phyloP scores from a whole-genome alignment of 495 filamentous ascomycete species.

The Thozetella sp. region DNA sequence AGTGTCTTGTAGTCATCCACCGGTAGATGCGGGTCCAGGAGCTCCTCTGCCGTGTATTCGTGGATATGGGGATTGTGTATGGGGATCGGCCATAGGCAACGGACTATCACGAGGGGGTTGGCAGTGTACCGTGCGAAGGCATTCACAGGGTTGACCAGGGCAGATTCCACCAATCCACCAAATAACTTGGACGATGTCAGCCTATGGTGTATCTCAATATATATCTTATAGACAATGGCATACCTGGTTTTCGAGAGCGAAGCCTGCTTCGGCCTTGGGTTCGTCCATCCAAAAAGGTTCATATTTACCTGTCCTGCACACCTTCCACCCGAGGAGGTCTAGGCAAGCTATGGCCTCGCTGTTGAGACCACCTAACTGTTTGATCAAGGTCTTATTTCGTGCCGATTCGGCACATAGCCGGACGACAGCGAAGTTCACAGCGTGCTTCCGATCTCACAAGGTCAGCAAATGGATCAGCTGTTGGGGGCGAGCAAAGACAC shows the following conservation, averaged over 20 bases:
- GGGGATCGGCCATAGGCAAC: not conserved
- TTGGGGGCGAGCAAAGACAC: not conserved
- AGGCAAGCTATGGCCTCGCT: too few species aligned
- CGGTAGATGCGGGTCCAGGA: constrained; percentile 4
- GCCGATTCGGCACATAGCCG: not conserved
- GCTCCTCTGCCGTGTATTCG: constrained; percentile 6
- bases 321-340: not conserved
- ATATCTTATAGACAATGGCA: not conserved
- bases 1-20: not conserved
- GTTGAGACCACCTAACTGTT: too few species aligned
- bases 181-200: constrained; percentile 4
- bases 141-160: not conserved
- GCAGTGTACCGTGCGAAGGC: not conserved
- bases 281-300: constrained; percentile 18
- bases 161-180: not conserved
- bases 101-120: not conserved
- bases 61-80: not conserved
- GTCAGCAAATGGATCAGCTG: not conserved
- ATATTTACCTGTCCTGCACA: not conserved
- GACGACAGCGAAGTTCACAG: constrained; percentile 12
- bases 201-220: not conserved
- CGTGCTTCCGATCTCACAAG: constrained; percentile 15
- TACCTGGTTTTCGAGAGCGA: constrained; percentile 23
- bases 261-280: constrained; percentile 15
- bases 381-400: too few species aligned